Conservation (phyloP, 2,329 filamentous ascomycete genomes). For the Verticillium tricorpus region DNA sequence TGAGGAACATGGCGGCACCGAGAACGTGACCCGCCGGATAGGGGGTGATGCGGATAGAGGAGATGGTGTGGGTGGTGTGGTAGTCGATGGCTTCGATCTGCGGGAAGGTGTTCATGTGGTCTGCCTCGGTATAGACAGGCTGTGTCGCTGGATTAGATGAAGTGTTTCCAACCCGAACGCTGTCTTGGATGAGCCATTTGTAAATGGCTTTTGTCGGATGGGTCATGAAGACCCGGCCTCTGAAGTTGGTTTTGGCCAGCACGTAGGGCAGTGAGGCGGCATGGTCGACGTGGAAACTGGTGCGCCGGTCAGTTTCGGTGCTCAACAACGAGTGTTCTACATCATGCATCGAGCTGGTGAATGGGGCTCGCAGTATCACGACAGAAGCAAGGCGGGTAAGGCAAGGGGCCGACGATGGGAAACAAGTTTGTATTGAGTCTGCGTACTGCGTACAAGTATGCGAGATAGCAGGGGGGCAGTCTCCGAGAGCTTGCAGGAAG, state of each 20-base stretch:
- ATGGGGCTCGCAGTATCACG: conserved; percentile 3
- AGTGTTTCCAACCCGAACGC: conserved; percentile 78
- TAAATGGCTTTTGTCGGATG: conserved; percentile 99
- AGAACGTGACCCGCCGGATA: conserved; percentile 98
- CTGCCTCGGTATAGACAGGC: conserved; percentile 89
- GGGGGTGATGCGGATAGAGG: conserved; percentile 92
- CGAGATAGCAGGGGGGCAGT: neutral
- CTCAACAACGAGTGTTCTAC: neutral
- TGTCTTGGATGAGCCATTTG: conserved; percentile 98
- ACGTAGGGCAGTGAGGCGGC: conserved; percentile 98
- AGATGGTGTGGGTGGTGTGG: conserved; percentile 95
- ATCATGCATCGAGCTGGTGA: neutral
- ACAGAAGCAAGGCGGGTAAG: conserved; percentile 10
- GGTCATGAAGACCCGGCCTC: conserved; percentile 96
- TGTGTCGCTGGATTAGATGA: conserved; percentile 61
- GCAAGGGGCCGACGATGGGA: conserved; percentile 11
- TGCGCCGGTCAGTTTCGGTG: neutral
- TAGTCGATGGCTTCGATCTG: conserved; percentile 97
- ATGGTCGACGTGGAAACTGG: conserved; percentile 95
- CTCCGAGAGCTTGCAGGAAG: neutral
- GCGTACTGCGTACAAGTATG: conserved; percentile 12
- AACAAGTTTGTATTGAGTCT: conserved; percentile 15
- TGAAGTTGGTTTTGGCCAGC: conserved; percentile 95
- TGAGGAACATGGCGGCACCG: conserved; percentile 95
- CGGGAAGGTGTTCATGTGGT: conserved; percentile 89